phyloP scores from a whole-genome alignment of 2,329 filamentous ascomycete species.

The Alternaria ventricosa region DNA sequence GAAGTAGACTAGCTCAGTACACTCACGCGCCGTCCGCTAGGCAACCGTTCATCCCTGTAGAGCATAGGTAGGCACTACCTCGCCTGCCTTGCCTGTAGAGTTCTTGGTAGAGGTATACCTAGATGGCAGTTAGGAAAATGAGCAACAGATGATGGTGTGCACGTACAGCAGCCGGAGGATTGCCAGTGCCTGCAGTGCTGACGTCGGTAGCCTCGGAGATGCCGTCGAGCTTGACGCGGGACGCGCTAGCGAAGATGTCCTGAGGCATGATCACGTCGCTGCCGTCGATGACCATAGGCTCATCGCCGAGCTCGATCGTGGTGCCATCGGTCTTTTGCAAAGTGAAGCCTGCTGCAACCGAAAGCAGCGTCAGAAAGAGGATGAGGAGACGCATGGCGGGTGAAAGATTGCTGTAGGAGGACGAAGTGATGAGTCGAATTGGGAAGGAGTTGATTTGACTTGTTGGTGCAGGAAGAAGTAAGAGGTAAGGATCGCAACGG shows the following conservation, averaged over 20 bases:
- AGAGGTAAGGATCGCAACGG: background rate
- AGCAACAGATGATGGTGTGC: background rate
- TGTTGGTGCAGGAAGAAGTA: background rate
- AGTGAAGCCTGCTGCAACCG: background rate
- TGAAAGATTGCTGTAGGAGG: background rate
- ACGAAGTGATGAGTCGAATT: background rate
- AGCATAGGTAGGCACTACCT: background rate
- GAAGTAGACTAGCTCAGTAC: background rate
- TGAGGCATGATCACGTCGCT: constrained; percentile 1
- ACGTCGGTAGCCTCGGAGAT: background rate
- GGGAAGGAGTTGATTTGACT: background rate
- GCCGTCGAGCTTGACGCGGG: background rate
- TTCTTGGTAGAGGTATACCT: background rate
- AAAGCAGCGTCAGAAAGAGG: background rate
- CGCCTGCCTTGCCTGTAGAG: background rate
- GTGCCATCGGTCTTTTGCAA: background rate
- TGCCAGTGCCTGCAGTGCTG: background rate
- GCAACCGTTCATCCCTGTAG: background rate
- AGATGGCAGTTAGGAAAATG: background rate
- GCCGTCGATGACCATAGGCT: background rate
- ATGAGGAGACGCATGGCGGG: background rate
- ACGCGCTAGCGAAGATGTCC: background rate
- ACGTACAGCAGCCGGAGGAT: background rate
- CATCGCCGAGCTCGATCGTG: background rate
- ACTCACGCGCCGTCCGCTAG: background rate